A percentile compares a stretch with the other conserved stretches of the same genome.
Conservation (phyloP, 345 rosid genomes). For the Syzygium oleosum region DNA sequence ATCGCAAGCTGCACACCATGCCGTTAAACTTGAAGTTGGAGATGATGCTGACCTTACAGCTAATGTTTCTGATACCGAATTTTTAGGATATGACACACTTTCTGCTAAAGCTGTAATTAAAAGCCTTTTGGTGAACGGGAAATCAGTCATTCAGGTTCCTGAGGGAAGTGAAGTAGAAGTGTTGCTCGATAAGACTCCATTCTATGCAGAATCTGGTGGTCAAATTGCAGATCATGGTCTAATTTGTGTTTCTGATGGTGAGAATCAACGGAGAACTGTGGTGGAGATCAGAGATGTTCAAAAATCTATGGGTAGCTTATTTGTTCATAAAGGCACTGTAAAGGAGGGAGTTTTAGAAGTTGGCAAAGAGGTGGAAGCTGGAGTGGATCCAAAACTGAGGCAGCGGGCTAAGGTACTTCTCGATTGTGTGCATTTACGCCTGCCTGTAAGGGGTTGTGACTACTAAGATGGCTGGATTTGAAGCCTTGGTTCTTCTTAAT, state of each 20-base stretch:
- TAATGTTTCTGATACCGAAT: constrained; percentile 58
- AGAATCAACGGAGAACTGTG: constrained; percentile 39
- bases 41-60: constrained; percentile 41
- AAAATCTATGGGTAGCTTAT: constrained; percentile 56
- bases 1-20: constrained; percentile 85
- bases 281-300: constrained; percentile 85
- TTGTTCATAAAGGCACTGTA: constrained; percentile 81
- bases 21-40: constrained; percentile 67
- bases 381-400: constrained; percentile 66
- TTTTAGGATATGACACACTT: constrained; percentile 74
- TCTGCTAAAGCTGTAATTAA: constrained; percentile 64
- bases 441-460: not conserved
- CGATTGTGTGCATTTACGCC: not conserved
- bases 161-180: constrained; percentile 87
- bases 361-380: constrained; percentile 86
- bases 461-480: not conserved
- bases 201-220: constrained; percentile 96
- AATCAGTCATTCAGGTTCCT: constrained; percentile 67
- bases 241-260: constrained; percentile 45
- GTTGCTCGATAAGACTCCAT: constrained; percentile 79
- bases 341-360: constrained; percentile 75
- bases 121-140: constrained; percentile 69
- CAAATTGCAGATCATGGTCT: constrained; percentile 86
- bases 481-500: not conserved
- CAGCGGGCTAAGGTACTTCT: constrained; percentile 69